These are phyloP conservation scores for Allium fistulosum DNA, from an alignment of 106 monocot genomes.

Conservation along the genomic window DNA sequence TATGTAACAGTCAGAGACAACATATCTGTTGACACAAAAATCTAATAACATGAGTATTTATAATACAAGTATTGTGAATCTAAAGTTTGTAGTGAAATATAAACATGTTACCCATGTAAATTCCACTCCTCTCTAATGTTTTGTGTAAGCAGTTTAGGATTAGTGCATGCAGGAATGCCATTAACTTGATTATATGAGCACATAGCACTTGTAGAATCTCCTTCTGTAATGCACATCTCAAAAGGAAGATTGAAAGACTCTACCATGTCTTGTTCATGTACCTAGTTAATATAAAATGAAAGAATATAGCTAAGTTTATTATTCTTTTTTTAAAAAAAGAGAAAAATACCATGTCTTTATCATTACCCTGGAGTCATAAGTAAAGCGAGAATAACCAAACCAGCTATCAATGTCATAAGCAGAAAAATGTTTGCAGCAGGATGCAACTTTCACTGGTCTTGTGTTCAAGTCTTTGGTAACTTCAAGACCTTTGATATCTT, in stretches of 20 bases:
- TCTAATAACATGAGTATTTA: background rate
- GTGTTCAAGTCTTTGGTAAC: background rate
- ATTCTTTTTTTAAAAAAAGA: background rate
- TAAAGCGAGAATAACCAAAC: constrained; percentile 9
- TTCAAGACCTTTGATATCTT: constrained; percentile 12
- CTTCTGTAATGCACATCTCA: constrained; percentile 38
- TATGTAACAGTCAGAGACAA: constrained; percentile 59
- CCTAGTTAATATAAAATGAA: constrained; percentile 2
- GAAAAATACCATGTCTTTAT: background rate
- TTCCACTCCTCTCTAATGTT: constrained; percentile 33
- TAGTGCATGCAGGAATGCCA: constrained; percentile 46
- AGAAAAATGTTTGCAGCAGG: constrained; percentile 55
- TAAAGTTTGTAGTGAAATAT: background rate
- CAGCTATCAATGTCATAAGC: constrained; percentile 53
- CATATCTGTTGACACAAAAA: constrained; percentile 18
- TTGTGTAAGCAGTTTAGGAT: constrained; percentile 19
- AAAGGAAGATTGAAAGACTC: constrained; percentile 44
- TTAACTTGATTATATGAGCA: constrained; percentile 65
- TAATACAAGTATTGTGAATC: background rate
- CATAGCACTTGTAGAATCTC: constrained; percentile 40
- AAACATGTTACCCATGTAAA: constrained; percentile 34
- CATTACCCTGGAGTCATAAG: constrained; percentile 28
- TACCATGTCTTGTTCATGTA: constrained; percentile 39
- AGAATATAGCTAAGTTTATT: background rate
- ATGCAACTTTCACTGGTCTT: constrained; percentile 28